phyloP scores from a whole-genome alignment of 2,329 filamentous ascomycete genomes.

The Penicillium sp. region DNA sequence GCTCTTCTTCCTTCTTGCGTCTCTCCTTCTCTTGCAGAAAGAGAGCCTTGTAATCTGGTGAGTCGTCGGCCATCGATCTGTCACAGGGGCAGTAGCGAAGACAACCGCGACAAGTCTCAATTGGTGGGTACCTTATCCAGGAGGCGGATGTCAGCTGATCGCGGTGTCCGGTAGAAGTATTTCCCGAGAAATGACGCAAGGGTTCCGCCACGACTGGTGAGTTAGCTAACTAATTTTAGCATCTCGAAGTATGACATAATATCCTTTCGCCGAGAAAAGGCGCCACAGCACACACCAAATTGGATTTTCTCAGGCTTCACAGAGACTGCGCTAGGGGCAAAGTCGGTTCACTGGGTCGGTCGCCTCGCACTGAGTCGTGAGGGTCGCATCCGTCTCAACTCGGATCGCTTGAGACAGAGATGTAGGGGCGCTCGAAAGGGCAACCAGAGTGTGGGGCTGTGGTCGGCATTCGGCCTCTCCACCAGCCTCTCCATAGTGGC shows the following conservation, averaged over 20 bases:
- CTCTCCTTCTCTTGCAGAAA: conserved; percentile 3
- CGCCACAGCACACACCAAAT: too few species aligned
- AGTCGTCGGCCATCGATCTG: conserved; percentile 4
- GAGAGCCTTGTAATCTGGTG: conserved; percentile 9
- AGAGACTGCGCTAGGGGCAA: too few species aligned
- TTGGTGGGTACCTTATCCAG: conserved; percentile 1
- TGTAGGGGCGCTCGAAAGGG: neutral
- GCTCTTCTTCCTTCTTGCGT: conserved; percentile 1
- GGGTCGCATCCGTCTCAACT: too few species aligned
- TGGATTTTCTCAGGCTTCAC: too few species aligned
- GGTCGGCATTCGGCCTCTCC: neutral
- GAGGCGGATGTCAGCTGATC: conserved; percentile 8
- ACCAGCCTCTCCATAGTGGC: neutral
- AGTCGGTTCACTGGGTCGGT: too few species aligned
- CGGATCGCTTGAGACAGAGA: neutral
- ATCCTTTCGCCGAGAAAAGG: too few species aligned
- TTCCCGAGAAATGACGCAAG: conserved; percentile 1
- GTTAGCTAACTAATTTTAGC: neutral
- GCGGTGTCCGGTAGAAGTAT: conserved; percentile 1
- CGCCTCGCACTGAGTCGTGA: too few species aligned
- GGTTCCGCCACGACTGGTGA: neutral
- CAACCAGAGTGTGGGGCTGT: neutral
- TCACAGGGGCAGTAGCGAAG: neutral
- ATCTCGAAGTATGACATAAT: neutral
- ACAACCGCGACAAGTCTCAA: neutral